Base-by-base conservation (phyloP, 129 eudicot genomes). In the Saposhnikovia divaricata region DNA sequence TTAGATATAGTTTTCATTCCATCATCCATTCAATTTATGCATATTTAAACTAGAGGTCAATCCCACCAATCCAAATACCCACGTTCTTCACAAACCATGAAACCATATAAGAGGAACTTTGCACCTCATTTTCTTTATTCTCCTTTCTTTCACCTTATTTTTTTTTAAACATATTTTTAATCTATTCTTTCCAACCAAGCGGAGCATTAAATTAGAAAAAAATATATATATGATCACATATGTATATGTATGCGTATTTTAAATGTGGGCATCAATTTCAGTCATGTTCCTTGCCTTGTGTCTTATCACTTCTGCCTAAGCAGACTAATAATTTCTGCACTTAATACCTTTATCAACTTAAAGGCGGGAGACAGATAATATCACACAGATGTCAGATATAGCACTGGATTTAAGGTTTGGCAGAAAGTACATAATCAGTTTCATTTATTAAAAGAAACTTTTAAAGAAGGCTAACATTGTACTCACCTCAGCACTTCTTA, bases 401-500 rank as follows among this genome's bases (percentile, higher is more conserved):
- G 7, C 72, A 6, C 3, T 12, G 6, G 40, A 31, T 13, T 10
- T 31, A 18, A 68, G 73, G 73, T 13, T 68, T 46, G 77, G 40
- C 6, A 75, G 61, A 75, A 74, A 10, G 47, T 46, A 75, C 51
- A 28, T 46, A 10, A 45, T 5, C 25, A 46, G 61, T 75, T 45
- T 25, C 14, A 45, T 12, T 7, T 18, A 10, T 27, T 74, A 44
- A 1, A 44, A 11, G 34, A 39, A 66, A 57, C 4, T 61, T 15
- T 4, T 1, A 63, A 63, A 12, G 77, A 82, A 39, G 75, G 51
- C 27, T 15, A 2, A 15, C 5, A 69, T 34, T 72, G 47, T 78
- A 77, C 82, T 81, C 68, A 92, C 98, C 90, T 90, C 90, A 47
- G 85, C 89, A 48, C 83, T 89, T 77, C 86, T 85, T 55, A 84